Conservation (phyloP, 2,329 filamentous ascomycete species). For the Xylaria sp. region DNA sequence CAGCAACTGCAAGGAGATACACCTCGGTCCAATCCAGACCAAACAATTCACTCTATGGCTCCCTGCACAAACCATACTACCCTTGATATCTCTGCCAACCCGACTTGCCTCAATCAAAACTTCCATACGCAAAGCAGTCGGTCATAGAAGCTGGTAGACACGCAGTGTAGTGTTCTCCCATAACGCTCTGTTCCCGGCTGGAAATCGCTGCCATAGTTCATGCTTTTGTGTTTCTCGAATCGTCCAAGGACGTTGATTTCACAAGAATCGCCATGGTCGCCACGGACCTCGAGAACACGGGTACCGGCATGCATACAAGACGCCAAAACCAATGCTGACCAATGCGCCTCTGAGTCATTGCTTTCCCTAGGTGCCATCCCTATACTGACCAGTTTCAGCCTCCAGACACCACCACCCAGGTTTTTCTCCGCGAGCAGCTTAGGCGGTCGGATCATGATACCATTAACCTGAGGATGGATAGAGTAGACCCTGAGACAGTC, state of each 20-base stretch:
- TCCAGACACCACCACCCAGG: conserved; percentile 86
- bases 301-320: conserved; percentile 94
- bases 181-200: conserved; percentile 47
- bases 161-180: conserved; percentile 50
- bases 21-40: neutral
- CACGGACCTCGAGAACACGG: conserved; percentile 62
- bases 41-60: neutral
- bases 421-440: conserved; percentile 66
- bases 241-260: conserved; percentile 67
- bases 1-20: too few species aligned
- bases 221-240: conserved; percentile 88
- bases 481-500: conserved; percentile 75
- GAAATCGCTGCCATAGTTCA: conserved; percentile 90
- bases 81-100: too few species aligned
- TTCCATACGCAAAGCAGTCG: conserved; percentile 72
- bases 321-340: conserved; percentile 64
- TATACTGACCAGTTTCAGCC: conserved; percentile 67
- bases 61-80: too few species aligned
- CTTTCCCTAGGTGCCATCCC: conserved; percentile 32
- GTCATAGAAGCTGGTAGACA: conserved; percentile 82
- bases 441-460: conserved; percentile 49
- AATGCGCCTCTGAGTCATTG: conserved; percentile 17
- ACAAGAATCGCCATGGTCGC: conserved; percentile 53
- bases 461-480: conserved; percentile 49
- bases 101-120: conserved; percentile 9